A percentile compares a stretch with the other conserved stretches of the same genome.
Evolutionary conservation across 73 alveolate genomes (phyloP).

Genomic region (Blepharisma japonicum): DNA sequence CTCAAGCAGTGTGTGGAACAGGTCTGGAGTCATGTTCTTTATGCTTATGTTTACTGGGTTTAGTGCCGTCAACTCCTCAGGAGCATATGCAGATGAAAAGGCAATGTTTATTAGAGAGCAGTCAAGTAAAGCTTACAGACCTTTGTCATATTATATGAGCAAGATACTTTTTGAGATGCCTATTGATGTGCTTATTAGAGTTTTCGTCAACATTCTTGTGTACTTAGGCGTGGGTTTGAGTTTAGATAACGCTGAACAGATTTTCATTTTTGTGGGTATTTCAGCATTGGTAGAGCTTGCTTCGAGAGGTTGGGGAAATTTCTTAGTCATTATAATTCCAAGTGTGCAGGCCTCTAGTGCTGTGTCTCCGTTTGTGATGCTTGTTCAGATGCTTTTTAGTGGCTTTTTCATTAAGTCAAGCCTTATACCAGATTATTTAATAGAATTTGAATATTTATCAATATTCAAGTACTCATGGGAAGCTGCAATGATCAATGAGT

Average conservation of each 20-base stretch:
- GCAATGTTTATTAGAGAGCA: conserved; percentile 64
- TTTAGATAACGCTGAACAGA: conserved; percentile 18
- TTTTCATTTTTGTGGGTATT: conserved; percentile 27
- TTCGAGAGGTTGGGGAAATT: neutral
- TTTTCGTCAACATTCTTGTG: conserved; percentile 24
- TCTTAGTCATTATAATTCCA: neutral
- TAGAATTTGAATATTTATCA: conserved; percentile 46
- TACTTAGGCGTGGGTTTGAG: conserved; percentile 46
- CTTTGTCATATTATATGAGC: conserved; percentile 46
- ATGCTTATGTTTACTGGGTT: conserved; percentile 42
- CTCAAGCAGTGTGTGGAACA: conserved; percentile 33
- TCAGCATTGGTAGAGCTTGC: neutral
- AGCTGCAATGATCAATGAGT: neutral
- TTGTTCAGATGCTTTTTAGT: conserved; percentile 11
- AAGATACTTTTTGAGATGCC: conserved; percentile 55
- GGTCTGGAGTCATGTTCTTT: conserved; percentile 63
- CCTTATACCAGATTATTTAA: conserved; percentile 45
- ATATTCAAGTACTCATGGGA: conserved; percentile 50
- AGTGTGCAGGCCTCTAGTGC: neutral
- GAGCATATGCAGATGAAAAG: conserved; percentile 55
- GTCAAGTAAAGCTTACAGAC: conserved; percentile 43
- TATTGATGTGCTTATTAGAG: conserved; percentile 29
- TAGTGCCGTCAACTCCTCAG: conserved; percentile 36
- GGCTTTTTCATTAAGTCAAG: conserved; percentile 55
- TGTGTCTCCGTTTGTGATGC: neutral